Percentiles rank a stretch among this genome's conserved stretches.
Evolutionary conservation across 2,329 filamentous ascomycete species (phyloP).

Genomic region (Paecilomyces fulvus): DNA sequence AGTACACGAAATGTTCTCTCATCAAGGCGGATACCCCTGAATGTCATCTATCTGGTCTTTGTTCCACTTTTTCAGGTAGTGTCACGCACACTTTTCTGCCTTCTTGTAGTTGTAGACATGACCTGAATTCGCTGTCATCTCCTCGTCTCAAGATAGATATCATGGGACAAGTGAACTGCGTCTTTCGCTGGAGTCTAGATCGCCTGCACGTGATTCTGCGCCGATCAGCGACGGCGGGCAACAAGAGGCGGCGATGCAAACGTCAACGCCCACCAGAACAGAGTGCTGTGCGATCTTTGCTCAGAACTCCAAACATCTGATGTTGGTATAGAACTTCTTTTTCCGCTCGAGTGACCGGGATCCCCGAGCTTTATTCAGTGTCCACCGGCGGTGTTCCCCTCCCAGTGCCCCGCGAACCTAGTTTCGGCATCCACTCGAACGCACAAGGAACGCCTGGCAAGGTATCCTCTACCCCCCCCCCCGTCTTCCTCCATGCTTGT

Average conservation of each 20-base stretch:
- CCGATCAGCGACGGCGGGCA: background rate
- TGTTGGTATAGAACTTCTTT: background rate
- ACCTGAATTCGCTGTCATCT: background rate
- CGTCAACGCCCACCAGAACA: background rate
- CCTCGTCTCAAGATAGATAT: too few species aligned
- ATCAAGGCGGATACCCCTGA: background rate
- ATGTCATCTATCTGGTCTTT: background rate
- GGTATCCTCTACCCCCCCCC: background rate
- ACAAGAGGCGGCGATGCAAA: background rate
- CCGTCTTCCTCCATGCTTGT: background rate
- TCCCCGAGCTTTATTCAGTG: background rate
- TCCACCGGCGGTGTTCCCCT: background rate
- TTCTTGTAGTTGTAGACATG: background rate
- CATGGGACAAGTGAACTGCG: background rate
- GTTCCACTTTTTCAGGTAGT: background rate
- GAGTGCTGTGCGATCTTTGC: background rate
- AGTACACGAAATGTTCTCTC: background rate
- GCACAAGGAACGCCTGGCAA: background rate
- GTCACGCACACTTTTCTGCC: background rate
- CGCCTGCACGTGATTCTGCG: background rate
- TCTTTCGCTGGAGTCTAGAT: background rate
- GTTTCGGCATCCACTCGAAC: background rate
- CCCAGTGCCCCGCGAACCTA: background rate
- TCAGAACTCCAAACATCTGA: background rate
- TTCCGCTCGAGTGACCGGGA: background rate